These are phyloP conservation scores for Eucalyptus leucophloia DNA, from an alignment of 345 rosid genomes.

Conservation along the genomic window DNA sequence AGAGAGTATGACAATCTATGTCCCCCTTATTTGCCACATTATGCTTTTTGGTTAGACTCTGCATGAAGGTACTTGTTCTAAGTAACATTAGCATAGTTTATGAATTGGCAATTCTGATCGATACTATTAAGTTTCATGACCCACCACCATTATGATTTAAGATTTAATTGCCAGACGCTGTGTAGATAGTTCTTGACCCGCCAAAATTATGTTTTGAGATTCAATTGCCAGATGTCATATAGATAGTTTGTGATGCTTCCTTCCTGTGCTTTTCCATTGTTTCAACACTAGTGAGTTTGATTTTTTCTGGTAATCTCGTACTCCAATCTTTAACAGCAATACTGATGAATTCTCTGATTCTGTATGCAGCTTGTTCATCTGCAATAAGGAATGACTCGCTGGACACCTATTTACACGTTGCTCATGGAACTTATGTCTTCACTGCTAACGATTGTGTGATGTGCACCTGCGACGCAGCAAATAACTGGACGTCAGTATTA, in stretches of 20 bases:
- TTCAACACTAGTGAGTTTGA: not conserved
- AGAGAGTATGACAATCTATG: not conserved
- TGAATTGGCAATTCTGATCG: not conserved
- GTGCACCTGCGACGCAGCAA: slow-evolving; percentile 53
- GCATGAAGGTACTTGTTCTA: not conserved
- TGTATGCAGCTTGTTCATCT: slow-evolving; percentile 57
- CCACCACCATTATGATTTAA: not conserved
- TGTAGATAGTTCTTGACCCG: not conserved
- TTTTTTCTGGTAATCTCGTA: not conserved
- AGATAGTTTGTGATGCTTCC: not conserved
- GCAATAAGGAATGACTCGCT: slow-evolving; percentile 27
- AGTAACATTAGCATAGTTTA: not conserved
- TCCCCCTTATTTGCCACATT: not conserved
- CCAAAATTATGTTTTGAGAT: not conserved
- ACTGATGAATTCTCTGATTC: not conserved
- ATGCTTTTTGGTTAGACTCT: not conserved
- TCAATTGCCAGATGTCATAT: not conserved
- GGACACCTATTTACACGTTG: slow-evolving; percentile 30
- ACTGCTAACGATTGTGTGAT: slow-evolving; percentile 62
- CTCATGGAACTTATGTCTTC: slow-evolving; percentile 39
- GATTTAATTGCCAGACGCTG: not conserved
- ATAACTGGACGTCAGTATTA: slow-evolving; percentile 51
- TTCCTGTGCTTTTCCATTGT: not conserved
- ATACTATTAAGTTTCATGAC: not conserved
- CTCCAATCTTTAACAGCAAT: not conserved